These are phyloP conservation scores for Syzygium aqueum DNA, from an alignment of 345 rosid species.

Conservation along the genomic window DNA sequence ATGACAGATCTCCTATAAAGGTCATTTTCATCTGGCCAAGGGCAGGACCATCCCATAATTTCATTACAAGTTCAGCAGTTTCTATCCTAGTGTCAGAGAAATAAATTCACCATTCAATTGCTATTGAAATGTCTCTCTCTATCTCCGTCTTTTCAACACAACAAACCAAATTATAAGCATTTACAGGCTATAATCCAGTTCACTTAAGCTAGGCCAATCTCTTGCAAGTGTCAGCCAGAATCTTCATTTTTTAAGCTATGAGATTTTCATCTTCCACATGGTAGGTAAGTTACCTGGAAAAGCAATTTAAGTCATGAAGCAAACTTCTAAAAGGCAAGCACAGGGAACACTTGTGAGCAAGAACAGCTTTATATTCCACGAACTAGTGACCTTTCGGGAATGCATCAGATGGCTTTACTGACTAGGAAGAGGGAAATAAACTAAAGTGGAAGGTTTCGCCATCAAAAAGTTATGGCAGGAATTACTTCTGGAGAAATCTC, in stretches of 20 bases:
- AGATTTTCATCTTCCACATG: neutral
- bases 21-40: neutral
- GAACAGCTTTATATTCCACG: neutral
- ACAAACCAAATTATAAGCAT: neutral
- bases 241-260: neutral
- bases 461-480: neutral
- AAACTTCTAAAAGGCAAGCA: neutral
- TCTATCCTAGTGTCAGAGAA: neutral
- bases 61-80: neutral
- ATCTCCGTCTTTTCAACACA: neutral
- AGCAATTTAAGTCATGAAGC: neutral
- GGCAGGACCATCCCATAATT: neutral
- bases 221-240: neutral
- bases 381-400: neutral
- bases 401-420: neutral
- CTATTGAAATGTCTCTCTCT: neutral
- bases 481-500: neutral
- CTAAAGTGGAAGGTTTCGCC: neutral
- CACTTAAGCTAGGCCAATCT: neutral
- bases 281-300: neutral
- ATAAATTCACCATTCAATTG: neutral
- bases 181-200: neutral
- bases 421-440: neutral
- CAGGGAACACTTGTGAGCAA: neutral
- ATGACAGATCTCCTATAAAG: neutral